A percentile compares a stretch with the other conserved stretches of the same genome.
Evolutionary conservation across 148 eudicot genomes (phyloP).

Genomic region (Chenopodium album): DNA sequence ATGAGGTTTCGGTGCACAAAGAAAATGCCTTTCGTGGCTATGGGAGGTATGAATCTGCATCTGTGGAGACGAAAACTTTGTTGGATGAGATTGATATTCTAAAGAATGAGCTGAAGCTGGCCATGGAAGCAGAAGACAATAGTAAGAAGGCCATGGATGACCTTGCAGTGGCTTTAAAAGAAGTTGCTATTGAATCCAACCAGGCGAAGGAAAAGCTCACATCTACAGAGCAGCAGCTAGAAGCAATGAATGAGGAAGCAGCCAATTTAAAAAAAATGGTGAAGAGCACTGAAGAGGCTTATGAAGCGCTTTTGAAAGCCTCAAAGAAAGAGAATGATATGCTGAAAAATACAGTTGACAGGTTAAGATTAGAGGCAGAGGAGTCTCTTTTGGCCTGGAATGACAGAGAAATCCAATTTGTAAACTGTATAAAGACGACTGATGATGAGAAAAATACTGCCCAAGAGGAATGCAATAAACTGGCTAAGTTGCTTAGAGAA

Average conservation of each 20-base stretch:
- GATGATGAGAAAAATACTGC: constrained; percentile 56
- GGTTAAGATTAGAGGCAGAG: constrained; percentile 70
- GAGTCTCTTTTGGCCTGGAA: constrained; percentile 72
- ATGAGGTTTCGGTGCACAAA: constrained; percentile 35
- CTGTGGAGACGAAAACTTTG: constrained; percentile 22
- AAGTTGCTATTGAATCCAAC: constrained; percentile 63
- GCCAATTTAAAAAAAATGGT: constrained; percentile 36
- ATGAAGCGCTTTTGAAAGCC: constrained; percentile 41
- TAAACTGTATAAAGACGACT: constrained; percentile 62
- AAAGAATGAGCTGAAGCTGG: constrained; percentile 46
- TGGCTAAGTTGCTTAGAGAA: constrained; percentile 31
- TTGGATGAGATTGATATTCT: constrained; percentile 44
- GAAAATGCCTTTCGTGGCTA: constrained; percentile 24
- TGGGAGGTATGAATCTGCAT: constrained; percentile 28
- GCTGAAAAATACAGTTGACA: constrained; percentile 47
- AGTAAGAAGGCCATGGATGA: constrained; percentile 84
- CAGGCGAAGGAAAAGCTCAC: constrained; percentile 54
- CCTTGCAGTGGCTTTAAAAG: constrained; percentile 71
- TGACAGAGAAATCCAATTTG: constrained; percentile 71
- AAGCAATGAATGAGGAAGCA: constrained; percentile 44
- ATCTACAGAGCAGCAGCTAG: constrained; percentile 38
- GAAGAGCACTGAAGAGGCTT: constrained; percentile 41
- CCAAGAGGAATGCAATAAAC: constrained; percentile 37
- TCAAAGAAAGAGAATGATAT: constrained; percentile 49
- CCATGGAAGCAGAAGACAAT: constrained; percentile 71